Percentiles rank a stretch among this genome's conserved stretches.
Evolutionary conservation across 2,329 filamentous ascomycete genomes (phyloP).

Genomic region (Paracamarosporium sp.): DNA sequence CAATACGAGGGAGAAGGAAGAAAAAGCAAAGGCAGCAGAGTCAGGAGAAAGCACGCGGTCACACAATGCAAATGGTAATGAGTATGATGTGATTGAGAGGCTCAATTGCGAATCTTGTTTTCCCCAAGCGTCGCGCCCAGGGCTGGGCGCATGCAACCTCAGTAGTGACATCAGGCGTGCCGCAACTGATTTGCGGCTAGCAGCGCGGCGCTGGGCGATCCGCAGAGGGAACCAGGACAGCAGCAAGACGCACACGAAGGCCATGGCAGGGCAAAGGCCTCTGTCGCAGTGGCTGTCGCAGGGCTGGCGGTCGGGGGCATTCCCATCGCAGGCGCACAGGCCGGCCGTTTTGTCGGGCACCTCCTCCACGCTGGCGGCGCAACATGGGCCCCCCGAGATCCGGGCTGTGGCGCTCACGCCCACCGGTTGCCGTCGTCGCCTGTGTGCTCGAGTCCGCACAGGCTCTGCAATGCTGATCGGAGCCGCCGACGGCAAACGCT

Average conservation of each 20-base stretch:
- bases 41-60: background rate
- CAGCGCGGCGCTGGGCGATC: background rate
- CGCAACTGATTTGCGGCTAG: too few relatives aligned
- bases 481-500: background rate
- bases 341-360: background rate
- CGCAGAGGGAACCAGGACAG: too few relatives aligned
- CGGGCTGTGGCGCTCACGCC: background rate
- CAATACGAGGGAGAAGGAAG: background rate
- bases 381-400: background rate
- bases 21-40: background rate
- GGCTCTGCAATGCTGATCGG: background rate
- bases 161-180: background rate
- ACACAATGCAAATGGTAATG: background rate
- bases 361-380: background rate
- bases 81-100: slow-evolving; percentile 1
- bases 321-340: background rate
- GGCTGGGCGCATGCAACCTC: slow-evolving; percentile 3
- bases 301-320: too few relatives aligned
- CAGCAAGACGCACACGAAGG: too few relatives aligned
- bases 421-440: background rate
- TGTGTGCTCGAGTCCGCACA: background rate
- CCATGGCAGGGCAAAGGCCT: too few relatives aligned
- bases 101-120: slow-evolving; percentile 2
- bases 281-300: too few relatives aligned
- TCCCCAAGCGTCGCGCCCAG: slow-evolving; percentile 5